Conservation (phyloP, 495 filamentous ascomycete species). For the Neurospora terricola region DNA sequence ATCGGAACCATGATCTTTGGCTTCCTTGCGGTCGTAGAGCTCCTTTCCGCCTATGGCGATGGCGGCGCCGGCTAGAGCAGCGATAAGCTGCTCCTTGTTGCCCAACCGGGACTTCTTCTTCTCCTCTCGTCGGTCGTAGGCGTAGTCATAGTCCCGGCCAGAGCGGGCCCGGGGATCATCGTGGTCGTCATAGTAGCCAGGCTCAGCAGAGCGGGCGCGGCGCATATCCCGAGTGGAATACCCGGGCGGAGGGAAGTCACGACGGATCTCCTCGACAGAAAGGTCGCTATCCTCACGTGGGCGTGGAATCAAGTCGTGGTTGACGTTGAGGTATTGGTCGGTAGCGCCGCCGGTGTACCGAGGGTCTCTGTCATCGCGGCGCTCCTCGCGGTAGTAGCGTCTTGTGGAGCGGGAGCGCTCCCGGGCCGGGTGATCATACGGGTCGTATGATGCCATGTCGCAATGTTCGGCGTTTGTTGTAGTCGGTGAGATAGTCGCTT, state of each 20-base stretch:
- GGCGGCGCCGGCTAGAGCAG: slow-evolving; percentile 42
- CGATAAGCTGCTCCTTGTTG: slow-evolving; percentile 50
- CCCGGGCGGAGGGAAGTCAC: slow-evolving; percentile 56
- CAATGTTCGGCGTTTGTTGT: neutral
- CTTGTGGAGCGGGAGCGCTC: slow-evolving; percentile 30
- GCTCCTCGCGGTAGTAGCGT: slow-evolving; percentile 38
- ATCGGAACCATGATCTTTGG: slow-evolving; percentile 31
- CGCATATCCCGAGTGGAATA: slow-evolving; percentile 40
- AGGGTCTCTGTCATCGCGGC: slow-evolving; percentile 32
- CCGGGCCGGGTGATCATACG: slow-evolving; percentile 32
- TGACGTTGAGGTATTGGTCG: slow-evolving; percentile 37
- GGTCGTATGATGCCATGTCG: slow-evolving; percentile 39
- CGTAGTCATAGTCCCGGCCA: slow-evolving; percentile 27
- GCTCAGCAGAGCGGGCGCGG: slow-evolving; percentile 42
- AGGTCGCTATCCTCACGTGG: slow-evolving; percentile 34
- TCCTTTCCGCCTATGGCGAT: slow-evolving; percentile 46
- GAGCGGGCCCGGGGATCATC: slow-evolving; percentile 31
- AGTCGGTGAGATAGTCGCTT: neutral
- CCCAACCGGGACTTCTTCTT: slow-evolving; percentile 38
- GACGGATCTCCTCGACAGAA: slow-evolving; percentile 56
- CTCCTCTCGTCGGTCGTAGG: slow-evolving; percentile 43
- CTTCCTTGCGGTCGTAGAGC: slow-evolving; percentile 44
- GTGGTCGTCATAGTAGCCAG: slow-evolving; percentile 33
- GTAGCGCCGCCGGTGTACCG: slow-evolving; percentile 36
- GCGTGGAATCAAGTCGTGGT: slow-evolving; percentile 44